These are phyloP conservation scores for Metschnikowia colocasiae DNA, from an alignment of 805 yeast species.

Conservation along the genomic window DNA sequence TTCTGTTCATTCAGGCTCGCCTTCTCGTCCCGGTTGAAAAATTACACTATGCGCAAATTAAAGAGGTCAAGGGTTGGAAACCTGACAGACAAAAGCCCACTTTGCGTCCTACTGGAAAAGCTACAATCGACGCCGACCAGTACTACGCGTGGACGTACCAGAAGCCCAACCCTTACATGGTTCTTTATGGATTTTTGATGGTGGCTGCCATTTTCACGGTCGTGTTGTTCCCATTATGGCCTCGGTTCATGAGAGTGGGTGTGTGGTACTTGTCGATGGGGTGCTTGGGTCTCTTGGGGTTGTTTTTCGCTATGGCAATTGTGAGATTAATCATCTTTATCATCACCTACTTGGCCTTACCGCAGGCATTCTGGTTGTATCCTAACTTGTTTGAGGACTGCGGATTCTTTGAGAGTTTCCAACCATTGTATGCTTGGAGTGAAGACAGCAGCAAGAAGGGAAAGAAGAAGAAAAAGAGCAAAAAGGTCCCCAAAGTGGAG, in stretches of 20 bases:
- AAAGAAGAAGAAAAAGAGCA: constrained; percentile 19
- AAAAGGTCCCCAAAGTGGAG: constrained; percentile 9
- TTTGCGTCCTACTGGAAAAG: constrained; percentile 51
- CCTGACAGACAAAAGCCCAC: constrained; percentile 66
- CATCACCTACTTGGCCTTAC: constrained; percentile 52
- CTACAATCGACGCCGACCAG: constrained; percentile 57
- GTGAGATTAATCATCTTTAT: constrained; percentile 69
- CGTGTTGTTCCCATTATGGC: constrained; percentile 93
- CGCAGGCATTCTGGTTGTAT: constrained; percentile 90
- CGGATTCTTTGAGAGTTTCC: constrained; percentile 88
- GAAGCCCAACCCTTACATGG: constrained; percentile 63
- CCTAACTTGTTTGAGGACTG: constrained; percentile 96
- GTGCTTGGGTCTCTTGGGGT: constrained; percentile 65
- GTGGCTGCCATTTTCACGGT: constrained; percentile 60
- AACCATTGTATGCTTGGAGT: constrained; percentile 85
- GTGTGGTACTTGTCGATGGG: constrained; percentile 88
- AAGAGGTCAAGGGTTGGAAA: constrained; percentile 51
- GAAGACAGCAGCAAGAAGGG: constrained; percentile 36
- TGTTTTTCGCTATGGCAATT: constrained; percentile 74
- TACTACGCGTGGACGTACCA: constrained; percentile 84
- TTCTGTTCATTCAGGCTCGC: constrained; percentile 66
- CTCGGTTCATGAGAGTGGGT: constrained; percentile 78
- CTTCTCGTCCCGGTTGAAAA: constrained; percentile 74
- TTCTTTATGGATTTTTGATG: constrained; percentile 61
- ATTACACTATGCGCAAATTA: constrained; percentile 64